These are phyloP conservation scores for Deinandra increscens DNA, from an alignment of 129 eudicot species.

Conservation along the genomic window DNA sequence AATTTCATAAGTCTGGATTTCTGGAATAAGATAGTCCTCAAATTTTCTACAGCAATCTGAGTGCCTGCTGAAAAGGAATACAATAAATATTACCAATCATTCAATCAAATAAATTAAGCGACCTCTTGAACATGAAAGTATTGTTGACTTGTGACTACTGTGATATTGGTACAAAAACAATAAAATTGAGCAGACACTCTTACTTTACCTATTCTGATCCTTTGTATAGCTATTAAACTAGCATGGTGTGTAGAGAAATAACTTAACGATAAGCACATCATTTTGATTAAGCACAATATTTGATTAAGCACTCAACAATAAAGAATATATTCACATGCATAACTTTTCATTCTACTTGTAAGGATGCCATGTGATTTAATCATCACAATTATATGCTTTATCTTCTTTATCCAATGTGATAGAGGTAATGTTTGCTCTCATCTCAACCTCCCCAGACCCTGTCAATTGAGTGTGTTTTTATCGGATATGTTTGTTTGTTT, in stretches of 20 bases:
- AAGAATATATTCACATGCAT: slow-evolving; percentile 22
- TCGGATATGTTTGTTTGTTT: too few species aligned
- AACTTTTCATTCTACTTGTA: slow-evolving; percentile 11
- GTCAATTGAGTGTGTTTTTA: too few species aligned
- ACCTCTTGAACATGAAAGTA: slow-evolving; percentile 5
- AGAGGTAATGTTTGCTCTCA: too few species aligned
- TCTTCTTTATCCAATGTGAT: neutral
- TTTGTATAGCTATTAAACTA: slow-evolving; percentile 16
- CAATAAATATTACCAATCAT: neutral
- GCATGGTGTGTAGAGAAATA: neutral
- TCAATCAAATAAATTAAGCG: neutral
- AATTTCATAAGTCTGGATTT: neutral
- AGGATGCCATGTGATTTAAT: slow-evolving; percentile 20
- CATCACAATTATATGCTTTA: slow-evolving; percentile 18
- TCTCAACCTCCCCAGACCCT: too few species aligned
- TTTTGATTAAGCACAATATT: slow-evolving; percentile 14
- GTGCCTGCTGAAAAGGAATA: slow-evolving; percentile 17
- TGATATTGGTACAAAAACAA: slow-evolving; percentile 1
- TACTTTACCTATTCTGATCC: slow-evolving; percentile 17
- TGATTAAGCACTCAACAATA: slow-evolving; percentile 16
- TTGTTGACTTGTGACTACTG: neutral
- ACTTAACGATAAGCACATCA: slow-evolving; percentile 18
- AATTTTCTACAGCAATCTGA: slow-evolving; percentile 11
- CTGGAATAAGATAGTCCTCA: slow-evolving; percentile 15
- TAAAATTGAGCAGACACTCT: neutral